Base-by-base conservation (phyloP, 495 filamentous ascomycete species). In the Hapsidospora chrysogenum region DNA sequence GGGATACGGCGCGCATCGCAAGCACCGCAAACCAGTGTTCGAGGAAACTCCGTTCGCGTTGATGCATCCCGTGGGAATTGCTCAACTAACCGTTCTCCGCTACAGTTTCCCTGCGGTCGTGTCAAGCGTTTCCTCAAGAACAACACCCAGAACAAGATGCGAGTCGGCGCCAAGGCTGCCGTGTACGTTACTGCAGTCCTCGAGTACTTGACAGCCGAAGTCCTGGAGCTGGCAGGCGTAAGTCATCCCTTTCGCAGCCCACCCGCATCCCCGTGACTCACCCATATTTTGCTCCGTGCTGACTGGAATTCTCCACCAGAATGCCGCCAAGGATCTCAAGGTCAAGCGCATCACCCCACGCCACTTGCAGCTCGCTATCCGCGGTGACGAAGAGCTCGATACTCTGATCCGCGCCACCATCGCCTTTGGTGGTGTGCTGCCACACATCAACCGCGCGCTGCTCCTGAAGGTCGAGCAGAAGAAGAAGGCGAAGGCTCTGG, bases 81-180 rank as follows among this genome's bases (percentile, higher is more conserved):
- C n/a, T n/a, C n/a, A n/a, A n/a, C n/a, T n/a, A n/a, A n/a, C n/a
- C n/a, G n/a, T n/a, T n/a, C n/a, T n/a, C n/a, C n/a, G n/a, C n/a
- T n/a, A 3, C 29, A 97, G 92, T 97, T 97, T 64, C 89, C 89
- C 27, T 97, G 89, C 55, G 89, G 89, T 61, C 92, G 89, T 78
- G 86, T 97, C 52, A 97, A 97, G 77, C 86, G 89, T 64, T 94
- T 95, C 68, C 66, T 97, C 52, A 95, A 95, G 72, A 89, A 89
- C 60, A 94, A 93, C 63, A 96, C 89, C 17, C 89, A 95, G 49
- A 92, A 93, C 61, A 96, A 96, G 71, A 96, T 95, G 85, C 87
- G 89, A 64, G 92, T 97, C 45, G 92, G 89, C 48, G 89, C 89
- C 46, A 97, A 97, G 68, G 89, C 89, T 39, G 85, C 89, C 37